Percentiles rank a stretch among this genome's conserved stretches.
Evolutionary conservation across 2,329 filamentous ascomycete species (phyloP).

Genomic region (Ophiocordyceps robertsii): DNA sequence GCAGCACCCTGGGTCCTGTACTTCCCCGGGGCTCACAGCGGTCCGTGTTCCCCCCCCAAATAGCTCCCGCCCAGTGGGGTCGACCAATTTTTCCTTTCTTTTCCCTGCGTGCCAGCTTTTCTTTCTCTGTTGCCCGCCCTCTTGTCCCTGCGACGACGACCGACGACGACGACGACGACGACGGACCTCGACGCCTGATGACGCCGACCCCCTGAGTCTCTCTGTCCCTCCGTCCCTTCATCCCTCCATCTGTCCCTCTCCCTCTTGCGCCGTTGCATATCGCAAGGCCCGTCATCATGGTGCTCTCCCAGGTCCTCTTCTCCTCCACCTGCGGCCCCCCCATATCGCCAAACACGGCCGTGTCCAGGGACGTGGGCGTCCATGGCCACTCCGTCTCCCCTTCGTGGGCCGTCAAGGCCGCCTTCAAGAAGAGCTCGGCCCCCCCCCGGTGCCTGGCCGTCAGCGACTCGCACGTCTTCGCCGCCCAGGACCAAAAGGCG

Average conservation of each 20-base stretch:
- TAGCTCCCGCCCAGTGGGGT: neutral
- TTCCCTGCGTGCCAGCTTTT: neutral
- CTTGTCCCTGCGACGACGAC: too few species aligned
- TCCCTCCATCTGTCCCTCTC: neutral
- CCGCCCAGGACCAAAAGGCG: conserved; percentile 81
- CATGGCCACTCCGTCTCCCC: conserved; percentile 76
- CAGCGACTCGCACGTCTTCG: conserved; percentile 73
- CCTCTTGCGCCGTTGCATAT: neutral
- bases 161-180: too few species aligned
- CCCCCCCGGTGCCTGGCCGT: conserved; percentile 66
- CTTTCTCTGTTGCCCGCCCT: neutral
- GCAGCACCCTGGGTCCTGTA: neutral
- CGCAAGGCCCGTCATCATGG: conserved; percentile 12
- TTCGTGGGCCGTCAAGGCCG: conserved; percentile 55
- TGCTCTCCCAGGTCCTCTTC: conserved; percentile 49
- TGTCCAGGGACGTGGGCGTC: conserved; percentile 71
- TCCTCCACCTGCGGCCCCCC: conserved; percentile 44
- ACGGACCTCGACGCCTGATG: neutral
- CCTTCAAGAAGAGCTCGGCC: conserved; percentile 89
- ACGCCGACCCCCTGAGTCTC: neutral
- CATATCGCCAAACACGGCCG: conserved; percentile 46
- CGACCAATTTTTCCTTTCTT: neutral
- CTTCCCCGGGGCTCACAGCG: neutral
- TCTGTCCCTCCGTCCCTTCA: too few species aligned
- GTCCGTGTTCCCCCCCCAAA: neutral